Conservation (phyloP, 768 basidiomycete genomes). For the Postia placenta region DNA sequence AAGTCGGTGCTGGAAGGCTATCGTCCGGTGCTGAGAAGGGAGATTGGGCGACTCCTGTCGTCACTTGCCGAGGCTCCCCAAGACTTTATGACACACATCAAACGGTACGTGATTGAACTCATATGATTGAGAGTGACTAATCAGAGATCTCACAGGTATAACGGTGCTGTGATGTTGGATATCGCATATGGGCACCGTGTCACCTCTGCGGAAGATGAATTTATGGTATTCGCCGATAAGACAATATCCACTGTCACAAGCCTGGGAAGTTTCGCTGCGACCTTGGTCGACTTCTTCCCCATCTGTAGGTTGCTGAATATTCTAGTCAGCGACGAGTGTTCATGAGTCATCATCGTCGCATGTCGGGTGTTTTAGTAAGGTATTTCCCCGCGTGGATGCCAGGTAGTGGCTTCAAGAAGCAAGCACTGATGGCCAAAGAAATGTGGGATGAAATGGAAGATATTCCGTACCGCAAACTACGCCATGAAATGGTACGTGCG, state of each 20-base stretch:
- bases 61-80: constrained; percentile 21
- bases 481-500: constrained; percentile 9
- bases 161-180: constrained; percentile 25
- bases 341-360: not conserved
- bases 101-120: not conserved
- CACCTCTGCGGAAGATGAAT: constrained; percentile 22
- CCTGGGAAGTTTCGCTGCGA: constrained; percentile 22
- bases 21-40: constrained; percentile 10
- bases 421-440: constrained; percentile 9
- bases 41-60: constrained; percentile 19
- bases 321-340: too few relatives aligned
- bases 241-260: constrained; percentile 11
- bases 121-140: not conserved
- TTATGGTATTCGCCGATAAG: constrained; percentile 22
- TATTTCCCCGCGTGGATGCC: constrained; percentile 18
- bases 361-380: constrained; percentile 11
- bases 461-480: constrained; percentile 16
- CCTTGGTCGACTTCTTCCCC: constrained; percentile 29
- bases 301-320: constrained; percentile 15
- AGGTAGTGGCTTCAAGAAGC: constrained; percentile 16
- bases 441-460: constrained; percentile 11
- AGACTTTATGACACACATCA: constrained; percentile 18
- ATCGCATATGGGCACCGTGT: constrained; percentile 29
- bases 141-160: constrained; percentile 16
- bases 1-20: not conserved